Base-by-base conservation (phyloP, 75 land plant species). In the Pinus albicaulis region DNA sequence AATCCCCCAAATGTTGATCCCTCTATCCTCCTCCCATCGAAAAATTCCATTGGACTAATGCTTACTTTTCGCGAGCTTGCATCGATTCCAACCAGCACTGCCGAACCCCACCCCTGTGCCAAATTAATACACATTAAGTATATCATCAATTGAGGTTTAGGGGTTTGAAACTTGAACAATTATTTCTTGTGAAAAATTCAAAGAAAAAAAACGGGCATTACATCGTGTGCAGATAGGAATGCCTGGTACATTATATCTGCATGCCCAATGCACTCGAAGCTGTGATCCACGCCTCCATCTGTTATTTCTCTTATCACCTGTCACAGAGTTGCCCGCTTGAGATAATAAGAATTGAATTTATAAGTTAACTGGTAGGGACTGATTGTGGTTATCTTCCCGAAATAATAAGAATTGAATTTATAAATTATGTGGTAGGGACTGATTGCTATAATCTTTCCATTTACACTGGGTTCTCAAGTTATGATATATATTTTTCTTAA, bases 181-280 rank as follows among this genome's bases (percentile, higher is more conserved):
- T 7, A 44, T 44, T 26, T 22, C 11, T 0, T 23, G 16, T 0
- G 24, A 26, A 48, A 34, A 31, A 58, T 24, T 6, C n/a, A 5
- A 59, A 59, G 19, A 31, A 19, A 19, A 6, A 59, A 44, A 8
- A 44, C 7, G 5, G 8, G 7, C 8, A 44, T 44, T 73, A 83
- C 85, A 34, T 66, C 74, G 34, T 76, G 52, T 31, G 83, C 72
- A 44, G 81, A 85, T 44, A 74, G 60, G 8, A 83, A 68, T 23
- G 88, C 88, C 52, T 86, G 71, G 28, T 76, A 56, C 36, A 80
- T 56, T 10, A 86, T 57, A 13, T 84, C 73, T 0, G 58, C 71
- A 57, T 72, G 80, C 20, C 88, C 88, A 11, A 80, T 78, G 36
- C 88, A 86, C 53, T 86, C 88, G 72, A 86, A 79, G 76, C 85